These are phyloP conservation scores for Cladophialophora chaetospira DNA, from an alignment of 2,329 filamentous ascomycete species.

Conservation along the genomic window DNA sequence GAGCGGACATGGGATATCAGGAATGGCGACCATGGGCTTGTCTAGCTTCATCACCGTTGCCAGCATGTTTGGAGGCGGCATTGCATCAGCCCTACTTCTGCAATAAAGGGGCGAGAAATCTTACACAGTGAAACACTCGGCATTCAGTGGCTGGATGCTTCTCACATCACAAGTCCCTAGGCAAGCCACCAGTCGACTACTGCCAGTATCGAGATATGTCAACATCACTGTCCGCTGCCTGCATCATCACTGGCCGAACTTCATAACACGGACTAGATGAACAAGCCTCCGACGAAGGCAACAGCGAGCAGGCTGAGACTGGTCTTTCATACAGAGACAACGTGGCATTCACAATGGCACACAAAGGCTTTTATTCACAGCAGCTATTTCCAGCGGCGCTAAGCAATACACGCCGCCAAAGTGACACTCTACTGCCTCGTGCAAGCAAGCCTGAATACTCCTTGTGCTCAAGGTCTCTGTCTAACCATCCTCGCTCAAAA, in stretches of 20 bases:
- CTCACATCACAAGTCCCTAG: no score
- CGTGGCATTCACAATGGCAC: neutral
- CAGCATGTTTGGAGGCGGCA: conserved; percentile 59
- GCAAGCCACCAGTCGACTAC: no score
- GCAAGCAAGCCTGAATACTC: no score
- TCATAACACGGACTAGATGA: no score
- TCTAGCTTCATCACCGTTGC: conserved; percentile 65
- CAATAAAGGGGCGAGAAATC: neutral
- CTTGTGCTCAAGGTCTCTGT: neutral
- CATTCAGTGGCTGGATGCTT: no score
- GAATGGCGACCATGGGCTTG: conserved; percentile 62
- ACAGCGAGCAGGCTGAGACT: no score
- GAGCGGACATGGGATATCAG: conserved; percentile 69
- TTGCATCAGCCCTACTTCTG: conserved; percentile 32
- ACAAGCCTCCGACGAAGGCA: no score
- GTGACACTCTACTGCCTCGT: neutral
- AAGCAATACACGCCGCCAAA: neutral
- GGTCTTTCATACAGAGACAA: neutral
- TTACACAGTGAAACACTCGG: no score
- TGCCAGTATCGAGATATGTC: neutral
- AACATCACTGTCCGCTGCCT: neutral
- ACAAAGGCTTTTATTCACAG: neutral
- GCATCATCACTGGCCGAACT: neutral
- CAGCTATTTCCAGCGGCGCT: neutral
- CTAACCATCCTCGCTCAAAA: neutral